phyloP scores from a whole-genome alignment of 768 basidiomycete species.

The Cantharellus anzutake region DNA sequence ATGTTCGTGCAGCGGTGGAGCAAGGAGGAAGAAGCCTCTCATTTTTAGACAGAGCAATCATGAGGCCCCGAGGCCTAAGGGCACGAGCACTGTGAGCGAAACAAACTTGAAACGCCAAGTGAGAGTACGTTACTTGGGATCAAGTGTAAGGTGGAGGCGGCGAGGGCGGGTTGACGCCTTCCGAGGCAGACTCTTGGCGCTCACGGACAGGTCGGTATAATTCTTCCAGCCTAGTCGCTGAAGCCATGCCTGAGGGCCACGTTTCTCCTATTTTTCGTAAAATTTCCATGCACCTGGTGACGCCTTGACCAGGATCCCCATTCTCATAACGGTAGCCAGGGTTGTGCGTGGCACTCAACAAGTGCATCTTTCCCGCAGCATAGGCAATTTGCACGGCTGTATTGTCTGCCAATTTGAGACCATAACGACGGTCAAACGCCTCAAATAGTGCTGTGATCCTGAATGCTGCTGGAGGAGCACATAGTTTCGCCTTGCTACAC shows the following conservation, averaged over 20 bases:
- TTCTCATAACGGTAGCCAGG: neutral
- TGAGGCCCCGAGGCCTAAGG: too few species aligned
- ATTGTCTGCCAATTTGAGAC: neutral
- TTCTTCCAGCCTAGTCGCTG: neutral
- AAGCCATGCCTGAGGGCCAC: neutral
- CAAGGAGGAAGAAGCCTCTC: too few species aligned
- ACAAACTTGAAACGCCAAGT: too few species aligned
- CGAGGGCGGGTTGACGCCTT: too few species aligned
- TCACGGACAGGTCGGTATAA: neutral
- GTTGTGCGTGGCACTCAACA: neutral
- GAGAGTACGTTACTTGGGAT: too few species aligned
- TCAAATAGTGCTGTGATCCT: neutral
- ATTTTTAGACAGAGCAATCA: too few species aligned
- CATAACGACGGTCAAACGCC: neutral
- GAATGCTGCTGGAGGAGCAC: neutral
- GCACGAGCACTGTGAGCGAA: too few species aligned
- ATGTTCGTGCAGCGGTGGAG: too few species aligned
- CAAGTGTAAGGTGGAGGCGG: too few species aligned
- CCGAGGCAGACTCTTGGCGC: too few species aligned
- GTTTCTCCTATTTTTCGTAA: neutral
- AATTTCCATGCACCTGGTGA: neutral
- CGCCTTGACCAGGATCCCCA: neutral
- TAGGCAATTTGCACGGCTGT: neutral
- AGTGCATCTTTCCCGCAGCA: neutral
- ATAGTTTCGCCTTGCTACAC: neutral